phyloP scores from a whole-genome alignment of 352 stramenopile genomes.

The Globisporangium camurandrum region DNA sequence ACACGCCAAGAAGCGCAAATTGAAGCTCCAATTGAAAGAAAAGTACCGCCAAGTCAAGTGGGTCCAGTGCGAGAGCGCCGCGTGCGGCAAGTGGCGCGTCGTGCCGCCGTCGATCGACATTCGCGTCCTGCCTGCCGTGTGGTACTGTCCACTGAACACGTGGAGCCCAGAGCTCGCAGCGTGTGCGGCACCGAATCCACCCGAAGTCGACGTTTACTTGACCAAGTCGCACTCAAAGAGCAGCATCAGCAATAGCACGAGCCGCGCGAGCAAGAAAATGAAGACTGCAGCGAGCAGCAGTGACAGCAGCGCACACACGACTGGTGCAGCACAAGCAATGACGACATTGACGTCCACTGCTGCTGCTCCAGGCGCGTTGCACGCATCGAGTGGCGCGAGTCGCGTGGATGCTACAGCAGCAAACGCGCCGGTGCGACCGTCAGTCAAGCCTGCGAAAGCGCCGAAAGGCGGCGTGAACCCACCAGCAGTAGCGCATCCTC shows the following conservation, averaged over 20 bases:
- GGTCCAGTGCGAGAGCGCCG: conserved; percentile 93
- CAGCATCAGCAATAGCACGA: neutral
- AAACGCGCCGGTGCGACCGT: neutral
- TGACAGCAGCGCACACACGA: neutral
- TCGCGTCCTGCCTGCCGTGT: conserved; percentile 85
- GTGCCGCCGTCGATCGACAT: conserved; percentile 89
- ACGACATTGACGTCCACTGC: neutral
- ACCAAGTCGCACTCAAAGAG: conserved; percentile 54
- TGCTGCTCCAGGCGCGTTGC: neutral
- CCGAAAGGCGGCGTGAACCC: conserved; percentile 2
- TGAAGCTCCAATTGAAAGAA: conserved; percentile 68
- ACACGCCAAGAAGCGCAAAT: conserved; percentile 67
- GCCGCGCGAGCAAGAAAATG: conserved; percentile 41
- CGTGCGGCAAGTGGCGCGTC: conserved; percentile 94
- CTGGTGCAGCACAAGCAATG: neutral
- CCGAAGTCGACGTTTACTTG: conserved; percentile 63
- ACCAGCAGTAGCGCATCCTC: neutral
- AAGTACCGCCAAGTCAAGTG: conserved; percentile 86
- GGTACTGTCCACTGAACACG: conserved; percentile 78
- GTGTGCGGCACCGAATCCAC: conserved; percentile 58
- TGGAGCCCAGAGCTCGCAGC: conserved; percentile 68
- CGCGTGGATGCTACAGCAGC: neutral
- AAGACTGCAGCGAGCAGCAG: conserved; percentile 10
- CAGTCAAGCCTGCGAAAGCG: conserved; percentile 4
- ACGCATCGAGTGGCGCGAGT: neutral